A percentile compares a stretch with the other conserved stretches of the same genome.
phyloP scores from a whole-genome alignment of 2,329 filamentous ascomycete genomes.

The Aspergillus flavus region DNA sequence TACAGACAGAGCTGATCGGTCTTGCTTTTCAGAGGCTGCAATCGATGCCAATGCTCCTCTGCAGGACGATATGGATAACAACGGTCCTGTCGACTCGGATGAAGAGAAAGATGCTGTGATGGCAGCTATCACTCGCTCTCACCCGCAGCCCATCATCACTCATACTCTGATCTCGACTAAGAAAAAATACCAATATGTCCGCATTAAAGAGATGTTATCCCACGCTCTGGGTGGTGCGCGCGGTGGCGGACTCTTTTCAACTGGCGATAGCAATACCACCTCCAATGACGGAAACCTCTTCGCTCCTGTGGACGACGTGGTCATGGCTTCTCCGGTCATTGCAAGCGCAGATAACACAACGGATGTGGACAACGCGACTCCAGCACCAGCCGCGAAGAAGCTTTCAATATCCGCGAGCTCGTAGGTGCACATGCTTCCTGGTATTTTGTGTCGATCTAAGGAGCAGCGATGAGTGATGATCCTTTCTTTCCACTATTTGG shows the following conservation, averaged over 20 bases:
- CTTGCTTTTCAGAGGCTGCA: constrained; percentile 69
- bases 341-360: constrained; percentile 25
- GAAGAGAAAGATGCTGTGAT: constrained; percentile 92
- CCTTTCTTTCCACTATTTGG: constrained; percentile 10
- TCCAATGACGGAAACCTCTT: constrained; percentile 39
- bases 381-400: constrained; percentile 25
- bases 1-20: background rate
- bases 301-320: constrained; percentile 31
- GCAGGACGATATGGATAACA: constrained; percentile 81
- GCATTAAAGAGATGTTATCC: constrained; percentile 65
- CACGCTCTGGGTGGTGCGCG: constrained; percentile 58
- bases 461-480: constrained; percentile 10
- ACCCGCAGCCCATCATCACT: constrained; percentile 74
- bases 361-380: constrained; percentile 28
- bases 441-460: background rate
- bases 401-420: constrained; percentile 20
- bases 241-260: constrained; percentile 50
- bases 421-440: background rate
- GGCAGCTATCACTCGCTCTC: constrained; percentile 73
- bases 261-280: constrained; percentile 30
- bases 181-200: constrained; percentile 62
- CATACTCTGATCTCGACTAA: constrained; percentile 56
- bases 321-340: constrained; percentile 27
- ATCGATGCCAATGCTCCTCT: constrained; percentile 91
- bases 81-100: constrained; percentile 85